These are phyloP conservation scores for Camillea tinctor DNA, from an alignment of 2,329 filamentous ascomycete genomes.

Conservation along the genomic window DNA sequence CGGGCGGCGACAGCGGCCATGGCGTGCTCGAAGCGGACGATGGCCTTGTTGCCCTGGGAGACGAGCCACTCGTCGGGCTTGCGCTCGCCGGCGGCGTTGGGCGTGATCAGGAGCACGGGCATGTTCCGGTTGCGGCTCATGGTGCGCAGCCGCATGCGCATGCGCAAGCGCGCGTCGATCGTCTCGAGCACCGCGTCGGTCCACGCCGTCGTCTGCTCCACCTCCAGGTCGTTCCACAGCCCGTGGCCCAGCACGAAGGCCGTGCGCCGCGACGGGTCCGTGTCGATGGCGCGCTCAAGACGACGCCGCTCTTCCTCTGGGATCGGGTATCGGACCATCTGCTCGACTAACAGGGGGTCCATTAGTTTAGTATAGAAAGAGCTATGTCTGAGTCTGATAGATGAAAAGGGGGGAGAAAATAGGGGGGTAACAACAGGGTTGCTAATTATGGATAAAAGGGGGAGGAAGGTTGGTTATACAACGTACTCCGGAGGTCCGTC, in stretches of 20 bases:
- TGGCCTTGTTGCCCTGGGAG: conserved; percentile 46
- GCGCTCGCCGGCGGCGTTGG: conserved; percentile 44
- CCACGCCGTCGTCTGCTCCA: conserved; percentile 41
- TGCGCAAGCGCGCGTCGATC: conserved; percentile 26
- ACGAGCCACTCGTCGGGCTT: conserved; percentile 47
- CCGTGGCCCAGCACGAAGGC: conserved; percentile 48
- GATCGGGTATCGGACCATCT: conserved; percentile 44
- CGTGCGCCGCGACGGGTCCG: conserved; percentile 31
- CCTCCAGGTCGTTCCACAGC: conserved; percentile 46
- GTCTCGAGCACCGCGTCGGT: conserved; percentile 35
- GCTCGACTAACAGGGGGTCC: conserved; percentile 34
- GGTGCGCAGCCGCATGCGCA: conserved; percentile 16
- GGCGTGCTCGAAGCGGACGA: conserved; percentile 44
- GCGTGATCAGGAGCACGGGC: conserved; percentile 40
- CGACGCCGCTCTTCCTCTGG: conserved; percentile 39
- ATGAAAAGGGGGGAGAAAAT: too few relatives aligned
- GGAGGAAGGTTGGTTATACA: too few relatives aligned
- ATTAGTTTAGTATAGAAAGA: conserved; percentile 7
- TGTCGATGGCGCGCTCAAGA: conserved; percentile 36
- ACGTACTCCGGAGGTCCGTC: conserved; percentile 29
- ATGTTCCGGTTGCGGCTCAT: conserved; percentile 9
- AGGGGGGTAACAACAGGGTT: too few relatives aligned
- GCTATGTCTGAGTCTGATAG: not conserved
- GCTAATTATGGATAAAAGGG: not conserved
- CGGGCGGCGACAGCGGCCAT: conserved; percentile 35